Base-by-base conservation (phyloP, 805 yeast genomes). In the Ogataea angusta region DNA sequence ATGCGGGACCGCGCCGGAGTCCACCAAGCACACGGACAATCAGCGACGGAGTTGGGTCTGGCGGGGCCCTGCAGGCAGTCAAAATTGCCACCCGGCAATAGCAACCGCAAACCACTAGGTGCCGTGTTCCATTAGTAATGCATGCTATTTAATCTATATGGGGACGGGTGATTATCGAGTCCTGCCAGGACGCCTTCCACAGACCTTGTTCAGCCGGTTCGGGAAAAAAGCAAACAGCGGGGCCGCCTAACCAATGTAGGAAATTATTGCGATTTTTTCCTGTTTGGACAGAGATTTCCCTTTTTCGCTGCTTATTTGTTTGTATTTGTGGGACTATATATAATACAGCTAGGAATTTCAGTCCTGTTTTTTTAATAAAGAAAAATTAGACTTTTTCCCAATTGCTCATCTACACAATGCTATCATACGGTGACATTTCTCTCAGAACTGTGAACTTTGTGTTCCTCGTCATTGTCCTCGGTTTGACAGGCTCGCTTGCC, bases 401-500 rank as follows among this genome's bases (percentile, higher is more conserved):
- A 35, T 43, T 42, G 36, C 36, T 34, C 34, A 30, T 23, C 21
- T 13, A 36, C 26, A 43, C 16, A 36, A 60, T 60, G 67, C 73
- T 84, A 62, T 80, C 89, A 41, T 73, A 79, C 57, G 81, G 84
- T 56, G 96, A 89, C 68, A 69, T 81, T 53, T 65, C 80, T 49
- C 75, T 89, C 56, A 85, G 99, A 73, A 69, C 66, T 31, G 53
- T 81, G 38, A 85, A 87, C 73, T 83, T 90, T 58, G 69, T 78
- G 56, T 81, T 87, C 67, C 75, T 89, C 49, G 80, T 80, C 45
- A 78, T 90, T 57, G 76, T 81, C 41, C 78, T 93, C 48, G 99
- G 96, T 64, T 74, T 91, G 57, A 78, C 93, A 51, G 96, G 89
- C 53, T 83, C 93, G n/a, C 77, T 91, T 57, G 82, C 87, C 44